Percentiles rank a stretch among this genome's conserved stretches.
Evolutionary conservation across 768 basidiomycete genomes (phyloP).

Genomic region (Galerina marginata): DNA sequence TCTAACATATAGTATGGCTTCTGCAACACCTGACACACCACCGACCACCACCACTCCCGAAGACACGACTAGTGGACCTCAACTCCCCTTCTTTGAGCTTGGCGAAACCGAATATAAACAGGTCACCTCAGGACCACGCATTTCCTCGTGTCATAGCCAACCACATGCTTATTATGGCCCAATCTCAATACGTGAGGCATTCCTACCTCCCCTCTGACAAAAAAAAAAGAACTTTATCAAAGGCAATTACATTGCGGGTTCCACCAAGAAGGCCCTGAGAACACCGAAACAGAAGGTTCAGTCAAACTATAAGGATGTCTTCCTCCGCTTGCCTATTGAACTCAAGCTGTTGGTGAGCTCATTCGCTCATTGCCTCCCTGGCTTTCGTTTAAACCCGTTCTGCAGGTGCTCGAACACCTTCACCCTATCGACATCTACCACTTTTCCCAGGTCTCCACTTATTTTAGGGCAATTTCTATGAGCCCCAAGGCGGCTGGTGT

Average conservation of each 20-base stretch:
- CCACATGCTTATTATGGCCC: constrained; percentile 26
- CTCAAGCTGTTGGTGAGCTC: constrained; percentile 19
- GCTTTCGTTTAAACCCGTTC: neutral
- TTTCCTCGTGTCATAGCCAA: constrained; percentile 21
- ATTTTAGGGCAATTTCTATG: constrained; percentile 21
- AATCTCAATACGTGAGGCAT: constrained; percentile 24
- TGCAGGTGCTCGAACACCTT: constrained; percentile 27
- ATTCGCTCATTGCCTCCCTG: neutral
- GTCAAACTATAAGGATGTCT: constrained; percentile 6
- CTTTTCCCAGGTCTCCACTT: constrained; percentile 20
- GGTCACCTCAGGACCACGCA: constrained; percentile 14
- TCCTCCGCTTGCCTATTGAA: constrained; percentile 25
- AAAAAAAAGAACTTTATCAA: neutral
- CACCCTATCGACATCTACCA: constrained; percentile 32
- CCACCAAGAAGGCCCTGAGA: constrained; percentile 20
- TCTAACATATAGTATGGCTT: neutral
- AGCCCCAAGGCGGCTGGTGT: constrained; percentile 20
- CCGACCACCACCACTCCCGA: neutral
- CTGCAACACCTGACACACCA: neutral
- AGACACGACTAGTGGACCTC: neutral
- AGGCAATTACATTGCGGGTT: constrained; percentile 29
- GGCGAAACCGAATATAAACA: constrained; percentile 11
- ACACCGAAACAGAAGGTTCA: constrained; percentile 2
- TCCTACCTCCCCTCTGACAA: neutral
- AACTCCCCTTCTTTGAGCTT: constrained; percentile 12